Base-by-base conservation (phyloP, 73 alveolate species). In the Blepharisma japonicum region DNA sequence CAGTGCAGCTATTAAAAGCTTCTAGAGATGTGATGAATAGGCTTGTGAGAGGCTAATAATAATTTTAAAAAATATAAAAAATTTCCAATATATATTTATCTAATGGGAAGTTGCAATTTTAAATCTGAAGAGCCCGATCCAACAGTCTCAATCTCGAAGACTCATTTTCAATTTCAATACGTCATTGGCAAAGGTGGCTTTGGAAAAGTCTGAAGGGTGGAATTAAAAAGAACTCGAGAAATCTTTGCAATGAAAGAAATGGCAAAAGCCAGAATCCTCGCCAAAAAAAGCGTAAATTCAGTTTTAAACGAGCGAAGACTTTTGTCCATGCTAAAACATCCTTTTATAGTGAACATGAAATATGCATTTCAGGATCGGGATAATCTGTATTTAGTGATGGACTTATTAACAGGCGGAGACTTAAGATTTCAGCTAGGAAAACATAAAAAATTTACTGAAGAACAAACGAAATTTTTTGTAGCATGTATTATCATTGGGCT, bases 331-430 rank as follows among this genome's bases (percentile, higher is more conserved):
- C 78, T 96, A 11, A 77, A 88, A 74, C 92, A 86, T 80, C 97
- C 95, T 86, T 81, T 88, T 78, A 71, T 94, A 51, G 95, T 94
- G 39, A 95, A 95, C 84, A 95, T 95, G 97, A 74, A 86, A 50
- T 94, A 85, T 47, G 97, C 99, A 6, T 95, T 95, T 70, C 94
- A 93, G 83, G 98, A 95, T 68, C 81, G 94, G 71, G 97, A 90
- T 55, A 84, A 93, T 83, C 82, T 93, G 48, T 95, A 95, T 77
- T 71, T 95, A 67, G 93, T 95, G 45, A 83, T 90, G 87, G 99
- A 95, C 74, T 81, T 89, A 53, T 71, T 95, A 68, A 84, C 91
- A 7, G 99, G 98, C 25, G 99, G 99, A 1, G 99, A 95, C 77
- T 79, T 95, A 27, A 85, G 98, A 71, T 95, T 82, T 82, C 98